A percentile compares a stretch with the other conserved stretches of the same genome.
phyloP scores from a whole-genome alignment of 2,329 filamentous ascomycete genomes.

The Akanthomyces muscarius region DNA sequence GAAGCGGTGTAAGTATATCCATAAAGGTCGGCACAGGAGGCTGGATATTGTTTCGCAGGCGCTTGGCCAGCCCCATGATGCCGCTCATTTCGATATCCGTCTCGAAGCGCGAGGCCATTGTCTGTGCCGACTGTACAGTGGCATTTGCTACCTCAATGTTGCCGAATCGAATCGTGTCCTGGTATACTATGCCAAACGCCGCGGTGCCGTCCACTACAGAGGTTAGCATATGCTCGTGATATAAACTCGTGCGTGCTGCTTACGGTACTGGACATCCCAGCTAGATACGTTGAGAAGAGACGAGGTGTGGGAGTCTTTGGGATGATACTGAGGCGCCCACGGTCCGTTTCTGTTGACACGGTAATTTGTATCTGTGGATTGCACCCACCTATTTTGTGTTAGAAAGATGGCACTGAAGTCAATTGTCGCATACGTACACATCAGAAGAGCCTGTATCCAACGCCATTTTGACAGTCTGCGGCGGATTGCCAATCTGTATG shows the following conservation, averaged over 20 bases:
- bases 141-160: constrained; percentile 40
- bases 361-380: constrained; percentile 45
- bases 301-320: constrained; percentile 43
- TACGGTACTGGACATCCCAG: constrained; percentile 49
- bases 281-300: constrained; percentile 37
- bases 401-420: background rate
- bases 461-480: constrained; percentile 45
- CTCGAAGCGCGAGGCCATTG: constrained; percentile 42
- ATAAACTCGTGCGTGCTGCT: constrained; percentile 26
- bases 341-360: constrained; percentile 32
- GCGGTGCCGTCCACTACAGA: constrained; percentile 40
- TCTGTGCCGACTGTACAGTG: constrained; percentile 46
- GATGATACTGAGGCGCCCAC: constrained; percentile 39
- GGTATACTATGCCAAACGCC: constrained; percentile 46
- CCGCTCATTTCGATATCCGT: constrained; percentile 42
- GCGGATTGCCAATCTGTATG: constrained; percentile 44
- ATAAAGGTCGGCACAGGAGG: constrained; percentile 43
- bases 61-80: constrained; percentile 49
- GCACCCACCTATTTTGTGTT: constrained; percentile 45
- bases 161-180: constrained; percentile 46
- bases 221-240: background rate
- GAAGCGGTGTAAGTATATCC: constrained; percentile 38
- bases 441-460: constrained; percentile 54
- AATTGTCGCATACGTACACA: constrained; percentile 51
- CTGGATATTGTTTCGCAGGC: constrained; percentile 39